Percentiles rank a stretch among this genome's conserved stretches.
phyloP scores from a whole-genome alignment of 2,329 filamentous ascomycete genomes.

The Colletotrichum coccodes region DNA sequence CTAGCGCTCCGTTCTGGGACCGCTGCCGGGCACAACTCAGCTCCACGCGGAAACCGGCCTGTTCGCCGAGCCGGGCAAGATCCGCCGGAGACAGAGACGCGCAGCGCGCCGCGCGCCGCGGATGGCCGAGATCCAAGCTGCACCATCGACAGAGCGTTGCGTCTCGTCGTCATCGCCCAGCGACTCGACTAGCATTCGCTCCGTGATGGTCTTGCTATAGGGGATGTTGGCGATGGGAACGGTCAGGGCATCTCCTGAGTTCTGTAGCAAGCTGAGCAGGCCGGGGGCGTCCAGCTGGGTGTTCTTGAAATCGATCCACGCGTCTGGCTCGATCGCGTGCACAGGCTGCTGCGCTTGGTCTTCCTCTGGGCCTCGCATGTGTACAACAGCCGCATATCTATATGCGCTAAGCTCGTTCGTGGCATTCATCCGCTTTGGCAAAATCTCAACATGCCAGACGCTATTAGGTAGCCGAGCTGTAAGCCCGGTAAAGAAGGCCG shows the following conservation, averaged over 20 bases:
- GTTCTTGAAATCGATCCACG: not conserved
- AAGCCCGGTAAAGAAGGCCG: constrained; percentile 39
- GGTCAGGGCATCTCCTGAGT: not conserved
- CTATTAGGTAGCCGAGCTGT: constrained; percentile 20
- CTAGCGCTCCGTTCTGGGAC: constrained; percentile 37
- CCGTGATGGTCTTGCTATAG: constrained; percentile 42
- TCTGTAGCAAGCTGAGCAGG: constrained; percentile 17
- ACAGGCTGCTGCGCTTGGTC: not conserved
- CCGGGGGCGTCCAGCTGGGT: not conserved
- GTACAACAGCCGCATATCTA: constrained; percentile 40
- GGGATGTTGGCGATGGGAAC: constrained; percentile 40
- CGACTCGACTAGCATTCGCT: constrained; percentile 23
- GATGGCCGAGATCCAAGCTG: not conserved
- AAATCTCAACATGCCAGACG: constrained; percentile 40
- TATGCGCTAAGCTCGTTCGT: constrained; percentile 43
- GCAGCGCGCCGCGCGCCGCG: not conserved
- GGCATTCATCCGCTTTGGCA: constrained; percentile 41
- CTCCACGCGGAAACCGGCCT: constrained; percentile 57
- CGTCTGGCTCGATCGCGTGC: constrained; percentile 20
- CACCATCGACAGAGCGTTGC: not conserved
- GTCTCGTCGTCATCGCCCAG: not conserved
- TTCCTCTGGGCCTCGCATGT: constrained; percentile 10
- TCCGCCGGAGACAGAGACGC: constrained; percentile 32
- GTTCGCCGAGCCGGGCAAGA: constrained; percentile 36
- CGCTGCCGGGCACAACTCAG: constrained; percentile 53